Evolutionary conservation across 2,329 filamentous ascomycete species (phyloP), one percentile per base, ranked within the genome.

Genomic region (Rachicladosporium sp.): DNA sequence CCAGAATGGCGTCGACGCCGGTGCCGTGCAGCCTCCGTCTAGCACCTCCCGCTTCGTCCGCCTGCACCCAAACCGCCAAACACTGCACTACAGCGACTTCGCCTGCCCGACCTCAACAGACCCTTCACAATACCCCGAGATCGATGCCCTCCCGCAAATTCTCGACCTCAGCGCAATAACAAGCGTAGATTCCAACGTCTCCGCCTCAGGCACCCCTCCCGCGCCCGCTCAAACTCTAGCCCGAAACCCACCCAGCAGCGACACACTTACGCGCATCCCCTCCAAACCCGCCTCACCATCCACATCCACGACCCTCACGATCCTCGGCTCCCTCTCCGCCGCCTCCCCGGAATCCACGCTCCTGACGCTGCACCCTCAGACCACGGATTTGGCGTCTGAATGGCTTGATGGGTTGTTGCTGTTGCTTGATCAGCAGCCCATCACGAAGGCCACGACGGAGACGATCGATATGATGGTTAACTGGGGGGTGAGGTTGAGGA

Each of bases 381-480:
- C 78, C 43, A 82, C 91, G 56, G 84, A 78, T 47, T 67, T 91
- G 35, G 91, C 91, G 7, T 93, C 87, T 1, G 91, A 98, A 63
- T 98, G 91, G 91, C 71, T 98, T 4, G 91, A 98, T 58, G 91
- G 91, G 1, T 66, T 98, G 47, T 71, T 96, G 41, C 93, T 98
- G 87, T 70, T 98, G 40, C 71, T 98, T 15, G 87, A 93, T 56
- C 91, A 98, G 62, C 78, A 88, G 43, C 91, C 91, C 12, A 95
- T 98, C 57, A 98, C 91, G n/a, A 77, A 87, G 2, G 89, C 96
- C 64, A 96, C 91, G 29, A 89, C 82, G 57, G 93, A 91, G 61
- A 67, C 96, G 45, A 80, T 95, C 39, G 78, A 80, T 40, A 67
- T 95, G 52, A 83, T 96, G 43, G 78, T 79, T 54, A 83, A 93